Conservation (phyloP, 805 yeast genomes). For the Jamesozyma gamospora region DNA sequence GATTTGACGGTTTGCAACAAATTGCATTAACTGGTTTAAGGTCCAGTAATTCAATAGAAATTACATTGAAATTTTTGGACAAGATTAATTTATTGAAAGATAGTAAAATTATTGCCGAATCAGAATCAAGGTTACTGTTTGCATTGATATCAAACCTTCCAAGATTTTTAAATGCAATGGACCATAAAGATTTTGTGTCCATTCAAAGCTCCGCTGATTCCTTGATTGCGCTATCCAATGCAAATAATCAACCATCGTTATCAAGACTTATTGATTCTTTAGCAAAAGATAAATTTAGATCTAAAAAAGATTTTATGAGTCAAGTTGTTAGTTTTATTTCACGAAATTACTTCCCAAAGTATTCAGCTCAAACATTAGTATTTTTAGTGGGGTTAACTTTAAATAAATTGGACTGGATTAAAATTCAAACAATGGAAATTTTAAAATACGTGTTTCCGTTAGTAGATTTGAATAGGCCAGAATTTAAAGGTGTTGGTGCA, state of each 20-base stretch:
- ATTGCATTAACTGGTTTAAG: conserved; percentile 74
- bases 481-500: conserved; percentile 85
- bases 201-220: conserved; percentile 44
- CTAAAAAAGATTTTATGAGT: conserved; percentile 79
- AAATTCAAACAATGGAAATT: conserved; percentile 66
- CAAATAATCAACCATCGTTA: conserved; percentile 45
- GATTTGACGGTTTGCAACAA: conserved; percentile 79
- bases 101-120: conserved; percentile 69
- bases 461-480: conserved; percentile 66
- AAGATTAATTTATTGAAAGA: conserved; percentile 55
- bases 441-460: conserved; percentile 66
- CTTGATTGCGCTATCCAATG: conserved; percentile 52
- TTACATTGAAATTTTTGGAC: conserved; percentile 64
- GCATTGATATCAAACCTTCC: conserved; percentile 76
- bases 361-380: conserved; percentile 64
- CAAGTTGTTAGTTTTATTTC: conserved; percentile 70
- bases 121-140: conserved; percentile 56
- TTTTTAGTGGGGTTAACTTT: conserved; percentile 70
- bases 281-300: conserved; percentile 69
- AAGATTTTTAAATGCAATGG: conserved; percentile 73
- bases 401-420: conserved; percentile 71
- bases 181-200: conserved; percentile 43
- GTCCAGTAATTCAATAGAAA: conserved; percentile 70
- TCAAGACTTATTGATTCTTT: conserved; percentile 68
- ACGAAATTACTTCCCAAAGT: conserved; percentile 58